Percentiles rank a stretch among this genome's conserved stretches.
phyloP scores from a whole-genome alignment of 176 grass and related monocot genomes.

The Typha latifolia region DNA sequence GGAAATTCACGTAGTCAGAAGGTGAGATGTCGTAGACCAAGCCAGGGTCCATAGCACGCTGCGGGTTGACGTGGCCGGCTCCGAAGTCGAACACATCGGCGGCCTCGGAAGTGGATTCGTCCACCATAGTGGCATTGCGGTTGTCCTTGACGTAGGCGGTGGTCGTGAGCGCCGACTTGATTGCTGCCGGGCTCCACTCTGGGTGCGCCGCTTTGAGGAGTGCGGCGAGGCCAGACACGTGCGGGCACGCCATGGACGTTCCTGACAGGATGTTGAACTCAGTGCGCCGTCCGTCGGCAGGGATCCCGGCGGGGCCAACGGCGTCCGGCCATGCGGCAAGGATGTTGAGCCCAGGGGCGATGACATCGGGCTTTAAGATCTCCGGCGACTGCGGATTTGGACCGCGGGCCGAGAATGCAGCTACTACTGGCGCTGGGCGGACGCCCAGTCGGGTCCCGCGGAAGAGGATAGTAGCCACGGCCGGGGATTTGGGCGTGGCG shows the following conservation, averaged over 20 bases:
- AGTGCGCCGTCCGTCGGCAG: conserved; percentile 46
- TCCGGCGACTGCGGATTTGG: conserved; percentile 85
- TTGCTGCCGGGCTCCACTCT: conserved; percentile 62
- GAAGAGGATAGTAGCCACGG: conserved; percentile 78
- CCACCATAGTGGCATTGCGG: conserved; percentile 47
- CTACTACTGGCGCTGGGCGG: conserved; percentile 77
- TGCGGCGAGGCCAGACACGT: conserved; percentile 76
- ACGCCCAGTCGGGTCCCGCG: conserved; percentile 74
- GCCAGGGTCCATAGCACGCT: conserved; percentile 88
- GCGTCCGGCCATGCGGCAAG: conserved; percentile 70
- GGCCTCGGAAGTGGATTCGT: conserved; percentile 59
- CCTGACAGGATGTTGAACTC: conserved; percentile 96
- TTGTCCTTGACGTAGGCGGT: conserved; percentile 68
- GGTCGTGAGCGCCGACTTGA: conserved; percentile 97
- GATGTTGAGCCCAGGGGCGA: conserved; percentile 87
- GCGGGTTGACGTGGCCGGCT: conserved; percentile 76
- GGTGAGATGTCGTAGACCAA: conserved; percentile 64
- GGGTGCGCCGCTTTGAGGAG: conserved; percentile 96
- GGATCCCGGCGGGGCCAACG: conserved; percentile 71
- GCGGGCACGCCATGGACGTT: conserved; percentile 94
- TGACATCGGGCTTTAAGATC: conserved; percentile 73
- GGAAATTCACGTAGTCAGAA: conserved; percentile 54
- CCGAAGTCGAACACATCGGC: conserved; percentile 68
- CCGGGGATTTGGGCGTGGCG: conserved; percentile 28
- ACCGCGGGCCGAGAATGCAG: conserved; percentile 79